Base-by-base conservation (phyloP, 768 basidiomycete genomes). In the Hygrophoropsis aurantiaca region DNA sequence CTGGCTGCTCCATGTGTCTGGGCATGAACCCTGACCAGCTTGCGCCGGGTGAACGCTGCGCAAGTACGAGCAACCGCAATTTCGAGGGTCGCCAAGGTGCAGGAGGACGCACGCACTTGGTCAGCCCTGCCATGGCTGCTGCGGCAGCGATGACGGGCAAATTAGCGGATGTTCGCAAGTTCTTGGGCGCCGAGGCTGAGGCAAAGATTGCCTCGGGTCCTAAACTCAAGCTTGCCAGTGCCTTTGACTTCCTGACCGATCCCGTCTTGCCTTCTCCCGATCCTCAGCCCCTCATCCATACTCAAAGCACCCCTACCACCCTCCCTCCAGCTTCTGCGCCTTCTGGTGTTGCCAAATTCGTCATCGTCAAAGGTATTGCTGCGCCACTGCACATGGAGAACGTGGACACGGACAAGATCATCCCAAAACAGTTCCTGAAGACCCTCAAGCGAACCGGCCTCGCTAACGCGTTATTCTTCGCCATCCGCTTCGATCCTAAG, bases 1-100 rank as follows among this genome's bases (percentile, higher is more conserved):
- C 92, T 25, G 92, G 92, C 26, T 95, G 92, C 62, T 95, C 92
- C 13, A 95, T 95, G 92, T 95, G 92, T 69, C 68, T 95, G 55
- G 92, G 91, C 34, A 95, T 95, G 92, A 95, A 95, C 67, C 89
- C 91, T 11, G 92, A 95, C 67, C 90, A 93, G 60, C 73, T 95
- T 41, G 75, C 79, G 15, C 89, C 90, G 2, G 84, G 87, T 11
- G 78, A 86, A 59, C 85, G 92, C 36, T 94, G 92, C 59, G 92
- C 92, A 9, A 91, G 89, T 55, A 94, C 92, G 30, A 91, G 89
- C 58, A 94, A 94, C 70, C 82, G 92, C 49, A 94, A 95, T 71
- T 94, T 95, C 55, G 90, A 94, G 69, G 91, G 90, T 42, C 84
- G 92, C 65, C 78, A 93, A 74, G 80, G 92, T 52, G 80, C 90